Evolutionary conservation across 1,284 basidiomycete genomes (phyloP).

Genomic region (Schizophyllum commune): DNA sequence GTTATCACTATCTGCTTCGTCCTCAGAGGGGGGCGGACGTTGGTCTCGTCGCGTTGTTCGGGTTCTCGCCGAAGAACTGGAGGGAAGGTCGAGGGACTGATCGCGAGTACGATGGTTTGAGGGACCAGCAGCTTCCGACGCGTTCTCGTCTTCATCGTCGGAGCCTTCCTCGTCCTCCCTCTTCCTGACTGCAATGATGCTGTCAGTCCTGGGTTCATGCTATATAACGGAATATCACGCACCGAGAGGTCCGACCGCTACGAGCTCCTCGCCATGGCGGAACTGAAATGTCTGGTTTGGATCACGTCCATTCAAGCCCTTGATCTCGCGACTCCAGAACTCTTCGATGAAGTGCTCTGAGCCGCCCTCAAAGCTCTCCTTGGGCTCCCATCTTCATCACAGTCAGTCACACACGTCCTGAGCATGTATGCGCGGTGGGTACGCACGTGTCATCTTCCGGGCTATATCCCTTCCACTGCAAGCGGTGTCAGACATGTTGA

Average conservation of each 20-base stretch:
- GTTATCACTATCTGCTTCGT: neutral
- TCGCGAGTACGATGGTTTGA: neutral
- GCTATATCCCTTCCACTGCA: conserved; percentile 62
- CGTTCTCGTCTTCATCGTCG: neutral
- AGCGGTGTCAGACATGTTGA: conserved; percentile 4
- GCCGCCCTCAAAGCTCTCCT: conserved; percentile 43
- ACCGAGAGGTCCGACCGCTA: conserved; percentile 53
- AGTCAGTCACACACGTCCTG: conserved; percentile 4
- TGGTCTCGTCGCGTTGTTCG: neutral
- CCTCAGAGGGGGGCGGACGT: neutral
- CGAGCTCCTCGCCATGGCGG: conserved; percentile 44
- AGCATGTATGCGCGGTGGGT: conserved; percentile 1
- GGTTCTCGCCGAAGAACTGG: conserved; percentile 2
- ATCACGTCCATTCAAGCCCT: conserved; percentile 36
- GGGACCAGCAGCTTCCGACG: neutral
- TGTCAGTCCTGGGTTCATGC: too few relatives aligned
- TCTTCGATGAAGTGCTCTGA: conserved; percentile 48
- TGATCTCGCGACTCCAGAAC: conserved; percentile 52
- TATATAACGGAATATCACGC: conserved; percentile 11
- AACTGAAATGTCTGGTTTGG: conserved; percentile 39
- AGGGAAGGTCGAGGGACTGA: conserved; percentile 1
- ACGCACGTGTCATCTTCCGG: conserved; percentile 62
- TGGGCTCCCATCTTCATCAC: conserved; percentile 57
- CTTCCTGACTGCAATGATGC: neutral
- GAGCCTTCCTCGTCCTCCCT: neutral